Conservation (phyloP, 106 monocot species). For the Phalaenopsis equestris region DNA sequence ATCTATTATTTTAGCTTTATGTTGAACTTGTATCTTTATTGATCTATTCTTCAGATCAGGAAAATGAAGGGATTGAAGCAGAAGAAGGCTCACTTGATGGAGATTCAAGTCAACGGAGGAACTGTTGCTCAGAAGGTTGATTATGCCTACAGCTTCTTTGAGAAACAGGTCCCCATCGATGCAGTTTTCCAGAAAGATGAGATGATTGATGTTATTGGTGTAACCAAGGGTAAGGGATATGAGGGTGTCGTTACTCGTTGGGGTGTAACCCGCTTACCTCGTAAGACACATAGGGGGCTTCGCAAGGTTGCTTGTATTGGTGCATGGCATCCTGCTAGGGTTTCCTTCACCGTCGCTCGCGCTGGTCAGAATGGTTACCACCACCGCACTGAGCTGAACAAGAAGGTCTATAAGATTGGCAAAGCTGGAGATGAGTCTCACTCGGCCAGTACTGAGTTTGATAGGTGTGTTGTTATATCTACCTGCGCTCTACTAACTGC, state of each 20-base stretch:
- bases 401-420: constrained; percentile 62
- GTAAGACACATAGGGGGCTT: constrained; percentile 62
- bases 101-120: constrained; percentile 59
- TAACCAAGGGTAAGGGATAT: constrained; percentile 61
- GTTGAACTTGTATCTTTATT: background rate
- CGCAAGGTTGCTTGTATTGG: constrained; percentile 73
- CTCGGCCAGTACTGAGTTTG: constrained; percentile 39
- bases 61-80: constrained; percentile 59
- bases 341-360: constrained; percentile 61
- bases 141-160: constrained; percentile 59
- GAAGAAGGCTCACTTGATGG: constrained; percentile 71
- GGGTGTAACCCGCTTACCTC: constrained; percentile 65
- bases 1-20: too few relatives aligned
- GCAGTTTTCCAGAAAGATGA: constrained; percentile 63
- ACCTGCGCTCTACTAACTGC: too few relatives aligned
- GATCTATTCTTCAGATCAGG: constrained; percentile 26
- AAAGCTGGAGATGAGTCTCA: constrained; percentile 59
- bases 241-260: constrained; percentile 73
- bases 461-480: constrained; percentile 16
- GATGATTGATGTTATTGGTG: constrained; percentile 64
- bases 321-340: constrained; percentile 73
- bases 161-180: constrained; percentile 49
- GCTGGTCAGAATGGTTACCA: constrained; percentile 79
- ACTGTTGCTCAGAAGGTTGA: constrained; percentile 45
- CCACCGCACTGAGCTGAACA: constrained; percentile 64